Evolutionary conservation across 441 rosid species (phyloP).

Genomic region (Geranium incanum): DNA sequence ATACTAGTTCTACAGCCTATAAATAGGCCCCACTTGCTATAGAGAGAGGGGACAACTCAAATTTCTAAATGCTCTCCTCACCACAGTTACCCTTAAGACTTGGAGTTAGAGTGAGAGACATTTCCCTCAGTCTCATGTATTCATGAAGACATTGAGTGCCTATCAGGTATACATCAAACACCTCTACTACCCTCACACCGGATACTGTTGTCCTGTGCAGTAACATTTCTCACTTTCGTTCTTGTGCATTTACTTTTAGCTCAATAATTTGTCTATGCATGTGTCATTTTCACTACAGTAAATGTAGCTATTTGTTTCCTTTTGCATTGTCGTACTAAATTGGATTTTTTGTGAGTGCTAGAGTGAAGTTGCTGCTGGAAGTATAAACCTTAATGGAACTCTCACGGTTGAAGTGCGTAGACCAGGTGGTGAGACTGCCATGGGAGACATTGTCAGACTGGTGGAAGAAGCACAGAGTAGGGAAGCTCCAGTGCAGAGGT

Average conservation of each 20-base stretch:
- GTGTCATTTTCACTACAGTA: not conserved
- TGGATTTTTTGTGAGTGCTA: conserved; percentile 34
- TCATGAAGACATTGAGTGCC: no score
- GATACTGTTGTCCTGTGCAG: no score
- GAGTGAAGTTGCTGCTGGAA: conserved; percentile 94
- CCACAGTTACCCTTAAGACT: no score
- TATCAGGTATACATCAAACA: no score
- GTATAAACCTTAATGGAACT: conserved; percentile 88
- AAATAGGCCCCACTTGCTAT: no score
- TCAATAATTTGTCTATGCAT: not conserved
- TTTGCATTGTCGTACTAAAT: conserved; percentile 19
- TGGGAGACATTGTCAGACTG: conserved; percentile 79
- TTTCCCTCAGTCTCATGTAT: no score
- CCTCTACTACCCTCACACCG: no score
- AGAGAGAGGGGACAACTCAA: no score
- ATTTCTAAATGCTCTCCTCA: no score
- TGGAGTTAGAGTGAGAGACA: no score
- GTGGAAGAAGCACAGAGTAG: conserved; percentile 96
- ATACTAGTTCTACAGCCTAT: no score
- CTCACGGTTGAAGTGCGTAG: conserved; percentile 82
- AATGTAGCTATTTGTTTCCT: conserved; percentile 18
- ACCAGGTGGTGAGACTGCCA: conserved; percentile 94
- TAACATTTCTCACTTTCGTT: no score
- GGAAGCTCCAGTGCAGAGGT: conserved; percentile 88
- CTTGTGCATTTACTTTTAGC: not conserved